phyloP scores from a whole-genome alignment of 106 monocot genomes.

The Allium cepa region DNA sequence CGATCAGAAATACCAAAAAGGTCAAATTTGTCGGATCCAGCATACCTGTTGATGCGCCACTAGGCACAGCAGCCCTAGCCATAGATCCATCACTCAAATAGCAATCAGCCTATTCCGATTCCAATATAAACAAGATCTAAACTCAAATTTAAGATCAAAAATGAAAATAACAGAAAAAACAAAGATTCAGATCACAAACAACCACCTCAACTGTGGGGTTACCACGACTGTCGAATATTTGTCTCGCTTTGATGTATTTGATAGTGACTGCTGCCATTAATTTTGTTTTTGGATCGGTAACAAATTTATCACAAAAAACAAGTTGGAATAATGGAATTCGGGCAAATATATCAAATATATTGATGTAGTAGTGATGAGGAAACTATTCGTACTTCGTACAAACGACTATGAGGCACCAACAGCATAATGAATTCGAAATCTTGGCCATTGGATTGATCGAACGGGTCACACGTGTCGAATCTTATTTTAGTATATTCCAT shows the following conservation, averaged over 20 bases:
- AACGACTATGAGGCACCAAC: no score
- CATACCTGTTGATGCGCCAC: constrained; percentile 89
- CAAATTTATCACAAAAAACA: no score
- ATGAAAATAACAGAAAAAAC: background rate
- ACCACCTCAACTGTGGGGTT: constrained; percentile 62
- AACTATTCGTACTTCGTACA: no score
- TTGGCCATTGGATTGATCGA: no score
- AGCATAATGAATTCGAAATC: no score
- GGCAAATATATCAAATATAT: no score
- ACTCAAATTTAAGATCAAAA: background rate
- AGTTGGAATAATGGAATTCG: no score
- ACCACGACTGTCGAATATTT: constrained; percentile 71
- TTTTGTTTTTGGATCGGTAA: background rate
- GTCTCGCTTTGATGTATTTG: constrained; percentile 40
- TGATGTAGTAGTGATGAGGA: no score
- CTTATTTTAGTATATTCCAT: no score
- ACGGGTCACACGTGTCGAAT: no score
- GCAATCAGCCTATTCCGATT: constrained; percentile 46
- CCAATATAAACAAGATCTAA: background rate
- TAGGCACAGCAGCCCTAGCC: constrained; percentile 80
- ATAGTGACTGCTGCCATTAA: constrained; percentile 22
- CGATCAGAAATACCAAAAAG: background rate
- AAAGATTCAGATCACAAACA: background rate
- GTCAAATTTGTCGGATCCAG: background rate
- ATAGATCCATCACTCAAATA: constrained; percentile 35